Conservation (phyloP, 2,329 filamentous ascomycete genomes). For the Passalora sequoiae region DNA sequence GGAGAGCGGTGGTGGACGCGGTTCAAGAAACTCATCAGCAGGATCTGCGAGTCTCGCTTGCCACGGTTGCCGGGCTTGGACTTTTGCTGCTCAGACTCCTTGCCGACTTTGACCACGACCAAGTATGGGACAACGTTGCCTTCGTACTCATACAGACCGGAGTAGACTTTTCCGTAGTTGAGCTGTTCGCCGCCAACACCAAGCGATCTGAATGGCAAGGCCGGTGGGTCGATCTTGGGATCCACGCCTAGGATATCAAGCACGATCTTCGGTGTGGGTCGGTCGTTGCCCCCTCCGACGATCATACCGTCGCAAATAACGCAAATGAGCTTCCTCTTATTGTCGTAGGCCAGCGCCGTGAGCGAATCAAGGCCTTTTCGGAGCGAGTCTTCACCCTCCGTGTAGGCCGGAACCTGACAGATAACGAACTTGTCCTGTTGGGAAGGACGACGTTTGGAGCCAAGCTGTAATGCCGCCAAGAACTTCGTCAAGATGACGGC, state of each 20-base stretch:
- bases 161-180: slow-evolving; percentile 99
- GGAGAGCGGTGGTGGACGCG: slow-evolving; percentile 94
- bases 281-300: slow-evolving; percentile 95
- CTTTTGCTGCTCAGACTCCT: slow-evolving; percentile 54
- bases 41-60: slow-evolving; percentile 98
- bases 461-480: slow-evolving; percentile 90
- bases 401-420: slow-evolving; percentile 95
- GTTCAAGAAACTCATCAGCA: slow-evolving; percentile 98
- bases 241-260: slow-evolving; percentile 94
- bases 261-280: slow-evolving; percentile 90
- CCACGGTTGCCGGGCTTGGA: slow-evolving; percentile 81
- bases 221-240: slow-evolving; percentile 88
- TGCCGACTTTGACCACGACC: slow-evolving; percentile 93
- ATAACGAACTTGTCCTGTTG: slow-evolving; percentile 98
- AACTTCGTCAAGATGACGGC: slow-evolving; percentile 92
- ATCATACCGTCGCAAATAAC: slow-evolving; percentile 98
- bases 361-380: slow-evolving; percentile 95
- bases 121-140: slow-evolving; percentile 97
- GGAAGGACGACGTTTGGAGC: slow-evolving; percentile 83
- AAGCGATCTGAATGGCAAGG: slow-evolving; percentile 91
- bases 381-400: slow-evolving; percentile 94
- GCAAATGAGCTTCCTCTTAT: slow-evolving; percentile 92
- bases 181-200: slow-evolving; percentile 96
- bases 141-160: slow-evolving; percentile 93
- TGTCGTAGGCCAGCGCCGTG: slow-evolving; percentile 91